Percentiles rank a stretch among this genome's conserved stretches.
phyloP scores from a whole-genome alignment of 208 protist species.

The Crithidia expoeki region DNA sequence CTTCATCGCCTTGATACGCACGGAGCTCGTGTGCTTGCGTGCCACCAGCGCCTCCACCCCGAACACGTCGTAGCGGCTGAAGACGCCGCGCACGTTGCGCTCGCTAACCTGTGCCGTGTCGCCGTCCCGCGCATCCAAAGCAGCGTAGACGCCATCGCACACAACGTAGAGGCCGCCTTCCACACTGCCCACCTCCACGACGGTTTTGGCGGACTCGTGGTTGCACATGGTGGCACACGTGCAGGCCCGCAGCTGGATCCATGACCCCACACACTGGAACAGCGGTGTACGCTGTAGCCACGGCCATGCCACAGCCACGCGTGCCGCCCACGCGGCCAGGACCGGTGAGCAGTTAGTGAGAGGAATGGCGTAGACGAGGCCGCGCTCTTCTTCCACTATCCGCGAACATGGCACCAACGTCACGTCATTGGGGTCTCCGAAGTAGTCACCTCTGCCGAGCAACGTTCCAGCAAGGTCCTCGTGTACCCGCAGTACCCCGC shows the following conservation, averaged over 20 bases:
- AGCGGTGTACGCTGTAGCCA: constrained; percentile 44
- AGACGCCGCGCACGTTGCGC: constrained; percentile 32
- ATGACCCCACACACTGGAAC: constrained; percentile 57
- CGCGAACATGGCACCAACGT: constrained; percentile 40
- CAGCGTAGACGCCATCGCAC: constrained; percentile 43
- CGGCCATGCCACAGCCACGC: constrained; percentile 34
- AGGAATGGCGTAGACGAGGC: constrained; percentile 62
- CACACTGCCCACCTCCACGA: constrained; percentile 40
- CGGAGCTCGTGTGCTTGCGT: constrained; percentile 53
- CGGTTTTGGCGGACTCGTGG: constrained; percentile 31
- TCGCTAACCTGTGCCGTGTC: constrained; percentile 37
- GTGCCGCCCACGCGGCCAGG: constrained; percentile 34
- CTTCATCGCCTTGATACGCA: constrained; percentile 46
- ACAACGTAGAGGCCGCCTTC: constrained; percentile 49
- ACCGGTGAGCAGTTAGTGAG: constrained; percentile 43
- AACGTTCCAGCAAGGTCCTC: constrained; percentile 44
- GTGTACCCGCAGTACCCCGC: constrained; percentile 46
- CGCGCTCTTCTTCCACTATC: constrained; percentile 58
- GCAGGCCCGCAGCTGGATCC: constrained; percentile 58
- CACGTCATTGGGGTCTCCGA: constrained; percentile 61
- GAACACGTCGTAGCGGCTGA: constrained; percentile 59
- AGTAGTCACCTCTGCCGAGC: constrained; percentile 66
- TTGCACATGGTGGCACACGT: constrained; percentile 30
- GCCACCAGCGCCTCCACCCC: constrained; percentile 59
- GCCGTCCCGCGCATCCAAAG: constrained; percentile 34